Conservation (phyloP, 768 basidiomycete species). For the Naganishia kalamii region DNA sequence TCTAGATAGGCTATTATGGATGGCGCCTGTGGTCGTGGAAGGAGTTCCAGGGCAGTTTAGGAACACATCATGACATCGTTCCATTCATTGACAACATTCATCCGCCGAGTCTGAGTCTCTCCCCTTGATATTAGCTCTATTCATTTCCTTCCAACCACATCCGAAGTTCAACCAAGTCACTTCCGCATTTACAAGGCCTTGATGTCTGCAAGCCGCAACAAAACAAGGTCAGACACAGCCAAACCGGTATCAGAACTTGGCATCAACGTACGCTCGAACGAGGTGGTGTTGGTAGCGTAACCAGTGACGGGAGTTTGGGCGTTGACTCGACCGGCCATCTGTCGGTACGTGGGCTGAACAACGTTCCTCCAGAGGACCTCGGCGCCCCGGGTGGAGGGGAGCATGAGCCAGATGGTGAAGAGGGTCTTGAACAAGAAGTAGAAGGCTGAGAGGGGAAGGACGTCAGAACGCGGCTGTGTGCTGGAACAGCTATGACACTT, state of each 20-base stretch:
- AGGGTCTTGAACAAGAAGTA: conserved; percentile 87
- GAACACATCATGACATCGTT: background rate
- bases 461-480: background rate
- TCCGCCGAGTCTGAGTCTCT: no score
- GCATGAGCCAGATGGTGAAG: conserved; percentile 70
- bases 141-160: background rate
- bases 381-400: conserved; percentile 55
- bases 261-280: conserved; percentile 42
- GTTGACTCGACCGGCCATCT: conserved; percentile 34
- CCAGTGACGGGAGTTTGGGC: conserved; percentile 46
- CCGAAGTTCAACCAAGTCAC: background rate
- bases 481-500: conserved; percentile 19
- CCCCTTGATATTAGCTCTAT: no score
- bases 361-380: conserved; percentile 69
- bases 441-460: conserved; percentile 60
- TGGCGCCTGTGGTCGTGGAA: no score
- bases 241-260: no score
- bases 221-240: background rate
- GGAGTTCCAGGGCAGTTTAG: no score
- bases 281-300: conserved; percentile 39
- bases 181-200: conserved; percentile 40
- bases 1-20: no score
- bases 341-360: conserved; percentile 66
- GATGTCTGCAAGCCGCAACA: conserved; percentile 33
- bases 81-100: background rate